Percentiles rank a stretch among this genome's conserved stretches.
Evolutionary conservation across 2,329 filamentous ascomycete genomes (phyloP).

Genomic region (Zymoseptoria pseudotritici): DNA sequence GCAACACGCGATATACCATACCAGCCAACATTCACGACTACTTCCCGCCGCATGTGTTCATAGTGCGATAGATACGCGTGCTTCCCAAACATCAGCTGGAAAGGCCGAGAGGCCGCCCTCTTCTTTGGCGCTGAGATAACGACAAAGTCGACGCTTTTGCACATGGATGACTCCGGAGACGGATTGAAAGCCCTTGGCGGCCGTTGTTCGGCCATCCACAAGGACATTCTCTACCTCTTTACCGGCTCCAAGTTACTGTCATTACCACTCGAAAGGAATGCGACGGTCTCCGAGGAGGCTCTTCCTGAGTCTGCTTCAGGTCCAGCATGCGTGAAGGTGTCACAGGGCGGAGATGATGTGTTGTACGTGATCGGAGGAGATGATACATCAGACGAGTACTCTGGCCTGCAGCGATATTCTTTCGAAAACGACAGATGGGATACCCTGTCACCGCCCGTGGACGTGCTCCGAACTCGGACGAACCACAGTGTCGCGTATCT

Average conservation of each 20-base stretch:
- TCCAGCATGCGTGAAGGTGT: constrained; percentile 67
- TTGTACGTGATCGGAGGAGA: constrained; percentile 75
- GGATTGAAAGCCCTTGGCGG: constrained; percentile 63
- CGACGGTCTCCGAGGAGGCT: constrained; percentile 60
- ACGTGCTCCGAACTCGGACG: constrained; percentile 59
- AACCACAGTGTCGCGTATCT: constrained; percentile 70
- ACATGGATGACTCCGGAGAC: constrained; percentile 62
- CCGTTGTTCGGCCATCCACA: constrained; percentile 73
- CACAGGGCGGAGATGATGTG: constrained; percentile 51
- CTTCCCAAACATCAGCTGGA: neutral
- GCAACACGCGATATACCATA: constrained; percentile 2
- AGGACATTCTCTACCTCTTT: constrained; percentile 79
- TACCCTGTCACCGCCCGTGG: constrained; percentile 42
- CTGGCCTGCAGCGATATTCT: constrained; percentile 65
- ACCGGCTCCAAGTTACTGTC: constrained; percentile 62
- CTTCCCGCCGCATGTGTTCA: neutral
- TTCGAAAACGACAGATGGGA: constrained; percentile 54
- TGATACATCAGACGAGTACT: constrained; percentile 50
- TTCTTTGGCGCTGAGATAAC: constrained; percentile 14
- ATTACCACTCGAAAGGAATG: constrained; percentile 59
- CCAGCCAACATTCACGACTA: neutral
- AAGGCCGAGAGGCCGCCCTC: neutral
- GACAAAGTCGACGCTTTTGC: constrained; percentile 12
- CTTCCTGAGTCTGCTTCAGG: constrained; percentile 59
- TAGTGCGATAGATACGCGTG: neutral